phyloP scores from a whole-genome alignment of 1,284 basidiomycete genomes.

The Dichomitus squalens region DNA sequence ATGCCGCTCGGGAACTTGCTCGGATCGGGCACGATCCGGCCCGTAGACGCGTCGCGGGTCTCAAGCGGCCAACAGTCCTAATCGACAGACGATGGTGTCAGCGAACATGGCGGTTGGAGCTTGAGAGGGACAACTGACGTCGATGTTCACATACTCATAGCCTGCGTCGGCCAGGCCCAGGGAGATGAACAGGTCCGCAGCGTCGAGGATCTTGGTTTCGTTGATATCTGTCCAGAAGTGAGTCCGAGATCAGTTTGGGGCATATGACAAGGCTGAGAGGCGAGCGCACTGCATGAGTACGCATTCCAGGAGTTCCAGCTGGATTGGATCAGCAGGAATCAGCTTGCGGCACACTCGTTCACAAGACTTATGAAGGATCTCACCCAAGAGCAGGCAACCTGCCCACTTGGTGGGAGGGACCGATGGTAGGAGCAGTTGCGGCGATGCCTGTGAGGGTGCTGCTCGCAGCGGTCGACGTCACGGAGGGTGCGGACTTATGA shows the following conservation, averaged over 20 bases:
- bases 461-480: slow-evolving; percentile 6
- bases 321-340: not conserved
- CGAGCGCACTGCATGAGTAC: slow-evolving; percentile 44
- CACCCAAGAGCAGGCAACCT: slow-evolving; percentile 41
- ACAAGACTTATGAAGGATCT: not conserved
- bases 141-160: slow-evolving; percentile 58
- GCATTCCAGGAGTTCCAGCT: slow-evolving; percentile 63
- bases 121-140: slow-evolving; percentile 35
- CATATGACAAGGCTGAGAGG: not conserved
- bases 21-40: slow-evolving; percentile 50
- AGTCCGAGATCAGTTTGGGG: not conserved
- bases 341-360: not conserved
- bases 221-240: slow-evolving; percentile 40
- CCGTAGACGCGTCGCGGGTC: slow-evolving; percentile 42
- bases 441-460: slow-evolving; percentile 17
- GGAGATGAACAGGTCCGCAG: slow-evolving; percentile 48
- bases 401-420: slow-evolving; percentile 35
- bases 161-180: slow-evolving; percentile 52
- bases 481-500: slow-evolving; percentile 1
- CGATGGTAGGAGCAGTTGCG: slow-evolving; percentile 31
- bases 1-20: slow-evolving; percentile 58
- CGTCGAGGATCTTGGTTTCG: slow-evolving; percentile 47
- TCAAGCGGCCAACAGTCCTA: slow-evolving; percentile 57
- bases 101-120: not conserved
- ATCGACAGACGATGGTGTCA: not conserved